Percentiles rank a stretch among this genome's conserved stretches.
These are phyloP conservation scores for Fusarium sp. DNA, from an alignment of 2,329 filamentous ascomycete species.

Conservation along the genomic window DNA sequence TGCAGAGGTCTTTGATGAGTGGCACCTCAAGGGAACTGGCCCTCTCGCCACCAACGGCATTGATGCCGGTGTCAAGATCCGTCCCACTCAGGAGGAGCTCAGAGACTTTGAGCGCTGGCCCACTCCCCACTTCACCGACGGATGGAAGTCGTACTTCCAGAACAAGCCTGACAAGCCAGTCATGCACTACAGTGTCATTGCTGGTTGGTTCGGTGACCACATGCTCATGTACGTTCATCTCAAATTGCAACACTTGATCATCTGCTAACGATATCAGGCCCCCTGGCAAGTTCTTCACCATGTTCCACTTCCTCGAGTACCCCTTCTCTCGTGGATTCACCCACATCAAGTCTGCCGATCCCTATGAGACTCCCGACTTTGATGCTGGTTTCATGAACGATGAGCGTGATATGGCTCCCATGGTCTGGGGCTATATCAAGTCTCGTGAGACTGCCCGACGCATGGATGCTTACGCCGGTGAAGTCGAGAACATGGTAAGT, in stretches of 20 bases:
- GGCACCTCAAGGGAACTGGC: conserved; percentile 83
- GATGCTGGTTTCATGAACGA: conserved; percentile 89
- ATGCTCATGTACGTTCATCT: conserved; percentile 62
- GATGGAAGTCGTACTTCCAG: conserved; percentile 87
- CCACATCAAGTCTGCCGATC: conserved; percentile 77
- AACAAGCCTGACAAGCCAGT: conserved; percentile 88
- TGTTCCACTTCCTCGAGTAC: conserved; percentile 86
- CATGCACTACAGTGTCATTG: conserved; percentile 86
- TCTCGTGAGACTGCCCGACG: conserved; percentile 82
- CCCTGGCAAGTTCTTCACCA: conserved; percentile 83
- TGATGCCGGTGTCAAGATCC: conserved; percentile 82
- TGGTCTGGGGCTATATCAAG: conserved; percentile 89
- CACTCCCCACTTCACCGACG: conserved; percentile 77
- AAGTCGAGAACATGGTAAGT: conserved; percentile 68
- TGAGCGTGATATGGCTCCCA: conserved; percentile 84
- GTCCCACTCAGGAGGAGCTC: conserved; percentile 76
- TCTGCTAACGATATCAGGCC: conserved; percentile 64
- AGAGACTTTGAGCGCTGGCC: conserved; percentile 78
- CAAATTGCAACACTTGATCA: fast-evolving
- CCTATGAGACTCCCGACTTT: conserved; percentile 81
- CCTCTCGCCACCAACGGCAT: conserved; percentile 83
- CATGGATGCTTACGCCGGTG: conserved; percentile 82
- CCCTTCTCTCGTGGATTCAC: conserved; percentile 80
- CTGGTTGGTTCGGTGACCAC: conserved; percentile 73
- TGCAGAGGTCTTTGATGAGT: conserved; percentile 76